Evolutionary conservation across 2,329 filamentous ascomycete species (phyloP).

Genomic region (Xylariaceae sp.): DNA sequence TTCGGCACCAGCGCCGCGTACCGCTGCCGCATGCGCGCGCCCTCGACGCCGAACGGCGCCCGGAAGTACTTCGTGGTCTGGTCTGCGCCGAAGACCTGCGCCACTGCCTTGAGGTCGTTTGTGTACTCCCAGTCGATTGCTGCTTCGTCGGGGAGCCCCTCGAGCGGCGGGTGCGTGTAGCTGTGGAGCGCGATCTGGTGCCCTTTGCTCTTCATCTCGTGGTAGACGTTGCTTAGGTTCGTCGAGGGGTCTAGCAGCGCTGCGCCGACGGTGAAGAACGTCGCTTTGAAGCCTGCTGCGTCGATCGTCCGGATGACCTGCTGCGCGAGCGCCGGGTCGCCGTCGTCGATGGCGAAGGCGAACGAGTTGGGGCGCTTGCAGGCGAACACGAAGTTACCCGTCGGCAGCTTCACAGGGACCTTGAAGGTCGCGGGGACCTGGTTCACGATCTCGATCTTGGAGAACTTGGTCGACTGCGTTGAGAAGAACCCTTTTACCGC

Average conservation of each 20-base stretch:
- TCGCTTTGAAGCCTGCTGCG: conserved; percentile 59
- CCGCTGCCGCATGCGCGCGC: conserved; percentile 61
- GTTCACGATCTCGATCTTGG: conserved; percentile 57
- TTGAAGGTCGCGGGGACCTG: conserved; percentile 47
- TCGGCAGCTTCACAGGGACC: conserved; percentile 57
- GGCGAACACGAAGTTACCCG: conserved; percentile 56
- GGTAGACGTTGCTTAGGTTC: conserved; percentile 61
- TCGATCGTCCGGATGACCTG: conserved; percentile 58
- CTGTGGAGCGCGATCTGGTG: conserved; percentile 68
- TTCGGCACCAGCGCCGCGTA: conserved; percentile 51
- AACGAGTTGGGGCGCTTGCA: conserved; percentile 67
- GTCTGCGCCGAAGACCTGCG: conserved; percentile 35
- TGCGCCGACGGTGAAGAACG: conserved; percentile 66
- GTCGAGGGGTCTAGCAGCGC: conserved; percentile 55
- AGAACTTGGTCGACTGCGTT: conserved; percentile 46
- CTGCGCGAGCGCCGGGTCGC: conserved; percentile 55
- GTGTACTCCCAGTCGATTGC: conserved; percentile 60
- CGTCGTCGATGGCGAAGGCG: conserved; percentile 70
- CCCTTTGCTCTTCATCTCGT: conserved; percentile 56
- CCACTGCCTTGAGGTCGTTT: conserved; percentile 51
- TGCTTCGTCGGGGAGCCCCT: conserved; percentile 49
- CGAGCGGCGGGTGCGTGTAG: conserved; percentile 65
- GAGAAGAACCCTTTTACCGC: conserved; percentile 63
- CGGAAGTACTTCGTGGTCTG: conserved; percentile 54
- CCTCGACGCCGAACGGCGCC: conserved; percentile 65